Percentiles rank a stretch among this genome's conserved stretches.
These are phyloP conservation scores for Ophiocordyceps polyrhachis-furcata DNA, from an alignment of 2,329 filamentous ascomycete genomes.

Conservation along the genomic window DNA sequence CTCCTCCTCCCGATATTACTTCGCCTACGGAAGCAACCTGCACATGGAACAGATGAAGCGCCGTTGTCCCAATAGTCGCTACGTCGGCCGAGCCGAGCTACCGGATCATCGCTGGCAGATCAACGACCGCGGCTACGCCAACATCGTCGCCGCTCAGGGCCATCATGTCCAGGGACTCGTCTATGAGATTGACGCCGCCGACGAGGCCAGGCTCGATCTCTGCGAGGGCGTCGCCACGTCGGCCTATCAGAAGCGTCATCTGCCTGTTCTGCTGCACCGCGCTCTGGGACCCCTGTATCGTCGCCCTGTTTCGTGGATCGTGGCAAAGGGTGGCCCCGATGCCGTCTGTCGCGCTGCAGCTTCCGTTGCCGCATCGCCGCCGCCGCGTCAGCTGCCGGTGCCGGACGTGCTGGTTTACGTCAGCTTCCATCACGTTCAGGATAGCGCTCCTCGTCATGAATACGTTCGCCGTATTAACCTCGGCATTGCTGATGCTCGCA, in stretches of 20 bases:
- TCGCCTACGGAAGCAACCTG: slow-evolving; percentile 28
- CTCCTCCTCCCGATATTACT: slow-evolving; percentile 17
- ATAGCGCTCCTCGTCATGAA: slow-evolving; percentile 18
- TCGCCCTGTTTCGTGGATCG: slow-evolving; percentile 18
- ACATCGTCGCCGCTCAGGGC: slow-evolving; percentile 16
- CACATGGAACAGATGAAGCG: slow-evolving; percentile 24
- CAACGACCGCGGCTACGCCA: slow-evolving; percentile 27
- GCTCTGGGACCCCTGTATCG: slow-evolving; percentile 16
- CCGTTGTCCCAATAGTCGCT: slow-evolving; percentile 21
- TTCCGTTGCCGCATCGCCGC: neutral
- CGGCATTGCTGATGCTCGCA: slow-evolving; percentile 16
- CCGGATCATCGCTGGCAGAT: slow-evolving; percentile 23
- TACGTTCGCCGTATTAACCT: slow-evolving; percentile 21
- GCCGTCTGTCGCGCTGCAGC: slow-evolving; percentile 4
- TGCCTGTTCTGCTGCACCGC: slow-evolving; percentile 14
- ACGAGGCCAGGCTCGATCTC: slow-evolving; percentile 20
- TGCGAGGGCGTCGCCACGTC: slow-evolving; percentile 21
- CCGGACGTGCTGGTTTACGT: slow-evolving; percentile 21
- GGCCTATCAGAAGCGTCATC: slow-evolving; percentile 18
- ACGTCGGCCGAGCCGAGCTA: slow-evolving; percentile 20
- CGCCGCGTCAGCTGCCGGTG: slow-evolving; percentile 8
- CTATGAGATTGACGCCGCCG: slow-evolving; percentile 18
- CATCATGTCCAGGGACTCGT: slow-evolving; percentile 21
- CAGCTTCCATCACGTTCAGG: slow-evolving; percentile 13
- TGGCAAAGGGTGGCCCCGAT: slow-evolving; percentile 15